Conservation (phyloP, 106 monocot species). For the Gastrodia elata region DNA sequence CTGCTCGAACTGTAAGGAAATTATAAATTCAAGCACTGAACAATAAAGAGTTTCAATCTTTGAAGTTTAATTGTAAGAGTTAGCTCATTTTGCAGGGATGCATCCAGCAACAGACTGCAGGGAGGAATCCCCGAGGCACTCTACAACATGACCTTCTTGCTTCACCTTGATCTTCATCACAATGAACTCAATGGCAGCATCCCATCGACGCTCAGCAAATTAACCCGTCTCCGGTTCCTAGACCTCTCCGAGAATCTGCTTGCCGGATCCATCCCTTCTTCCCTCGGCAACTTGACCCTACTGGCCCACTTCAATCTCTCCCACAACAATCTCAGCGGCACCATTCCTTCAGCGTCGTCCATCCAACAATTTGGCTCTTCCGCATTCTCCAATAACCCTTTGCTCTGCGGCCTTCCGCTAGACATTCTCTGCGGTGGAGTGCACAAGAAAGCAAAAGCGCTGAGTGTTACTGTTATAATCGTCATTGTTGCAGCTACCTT, state of each 20-base stretch:
- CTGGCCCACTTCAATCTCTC: constrained; percentile 75
- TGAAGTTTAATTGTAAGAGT: not conserved
- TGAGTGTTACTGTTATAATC: constrained; percentile 56
- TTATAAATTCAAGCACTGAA: not conserved
- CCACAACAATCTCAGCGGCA: constrained; percentile 66
- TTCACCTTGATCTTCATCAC: constrained; percentile 57
- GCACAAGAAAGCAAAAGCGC: constrained; percentile 14
- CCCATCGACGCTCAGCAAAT: constrained; percentile 37
- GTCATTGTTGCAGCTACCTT: constrained; percentile 60
- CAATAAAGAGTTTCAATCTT: not conserved
- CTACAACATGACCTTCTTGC: constrained; percentile 59
- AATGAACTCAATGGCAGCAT: constrained; percentile 62
- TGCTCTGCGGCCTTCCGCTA: constrained; percentile 75
- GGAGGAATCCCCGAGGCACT: constrained; percentile 64
- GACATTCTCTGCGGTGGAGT: constrained; percentile 28
- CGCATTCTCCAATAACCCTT: constrained; percentile 56
- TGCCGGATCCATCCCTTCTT: constrained; percentile 44
- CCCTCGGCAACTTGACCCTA: constrained; percentile 35
- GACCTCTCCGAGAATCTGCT: constrained; percentile 72
- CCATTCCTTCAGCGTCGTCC: constrained; percentile 39
- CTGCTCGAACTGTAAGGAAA: constrained; percentile 83
- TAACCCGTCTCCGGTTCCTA: constrained; percentile 41
- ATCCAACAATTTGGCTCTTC: constrained; percentile 49
- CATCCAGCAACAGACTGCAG: constrained; percentile 50
- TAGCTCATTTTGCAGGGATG: constrained; percentile 52